phyloP scores from a whole-genome alignment of 495 filamentous ascomycete genomes.

The Pyrenula aspistea region DNA sequence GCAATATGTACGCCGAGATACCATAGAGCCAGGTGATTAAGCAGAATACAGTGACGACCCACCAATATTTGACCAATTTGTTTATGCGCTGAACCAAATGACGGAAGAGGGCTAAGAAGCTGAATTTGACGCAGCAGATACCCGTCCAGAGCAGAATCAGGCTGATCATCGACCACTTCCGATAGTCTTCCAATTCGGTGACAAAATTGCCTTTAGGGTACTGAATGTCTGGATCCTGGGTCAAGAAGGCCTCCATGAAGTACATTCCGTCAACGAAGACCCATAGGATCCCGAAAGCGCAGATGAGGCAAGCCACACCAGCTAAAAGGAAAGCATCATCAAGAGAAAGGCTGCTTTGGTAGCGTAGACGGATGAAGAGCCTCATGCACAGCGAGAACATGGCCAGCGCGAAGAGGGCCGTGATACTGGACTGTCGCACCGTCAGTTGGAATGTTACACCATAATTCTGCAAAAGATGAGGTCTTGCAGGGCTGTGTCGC shows the following conservation, averaged over 20 bases:
- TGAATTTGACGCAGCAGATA: slow-evolving; percentile 13
- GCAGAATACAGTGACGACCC: slow-evolving; percentile 5
- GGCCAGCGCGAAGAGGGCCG: slow-evolving; percentile 5
- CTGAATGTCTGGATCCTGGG: background rate
- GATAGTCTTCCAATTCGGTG: background rate
- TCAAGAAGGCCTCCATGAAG: slow-evolving; percentile 1
- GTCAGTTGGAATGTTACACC: background rate
- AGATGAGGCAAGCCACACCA: slow-evolving; percentile 7
- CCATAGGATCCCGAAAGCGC: slow-evolving; percentile 5
- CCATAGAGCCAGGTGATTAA: slow-evolving; percentile 4
- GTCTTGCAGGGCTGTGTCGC: too few species aligned
- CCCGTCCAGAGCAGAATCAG: slow-evolving; percentile 6
- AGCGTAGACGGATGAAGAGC: slow-evolving; percentile 8
- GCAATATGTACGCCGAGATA: slow-evolving; percentile 1
- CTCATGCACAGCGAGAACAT: slow-evolving; percentile 2
- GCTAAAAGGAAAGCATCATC: slow-evolving; percentile 12
- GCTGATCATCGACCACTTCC: slow-evolving; percentile 2
- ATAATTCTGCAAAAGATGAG: too few species aligned
- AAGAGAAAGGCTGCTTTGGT: slow-evolving; percentile 7
- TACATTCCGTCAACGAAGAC: slow-evolving; percentile 8
- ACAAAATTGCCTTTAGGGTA: slow-evolving; percentile 2
- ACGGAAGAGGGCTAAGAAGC: slow-evolving; percentile 11
- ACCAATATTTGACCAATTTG: slow-evolving; percentile 10
- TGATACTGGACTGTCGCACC: background rate
- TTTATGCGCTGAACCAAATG: slow-evolving; percentile 8